Conservation (phyloP, 1,284 basidiomycete species). For the Somion occarium region DNA sequence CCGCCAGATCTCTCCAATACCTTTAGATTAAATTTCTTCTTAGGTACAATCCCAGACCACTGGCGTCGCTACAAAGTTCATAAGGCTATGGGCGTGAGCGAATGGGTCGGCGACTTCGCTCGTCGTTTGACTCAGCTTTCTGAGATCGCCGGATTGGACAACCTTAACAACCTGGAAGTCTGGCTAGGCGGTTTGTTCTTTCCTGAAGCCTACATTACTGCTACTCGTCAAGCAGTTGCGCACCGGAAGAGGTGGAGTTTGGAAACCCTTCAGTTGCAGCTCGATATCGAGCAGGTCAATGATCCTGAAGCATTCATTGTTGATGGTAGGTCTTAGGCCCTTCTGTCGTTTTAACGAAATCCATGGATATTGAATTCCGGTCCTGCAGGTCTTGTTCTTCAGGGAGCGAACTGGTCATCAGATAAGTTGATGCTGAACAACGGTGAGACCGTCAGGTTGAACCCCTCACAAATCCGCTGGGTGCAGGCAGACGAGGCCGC, state of each 20-base stretch:
- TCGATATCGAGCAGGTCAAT: slow-evolving; percentile 77
- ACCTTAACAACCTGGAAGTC: slow-evolving; percentile 70
- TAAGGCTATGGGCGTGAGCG: slow-evolving; percentile 73
- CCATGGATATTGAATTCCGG: slow-evolving; percentile 6
- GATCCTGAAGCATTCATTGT: slow-evolving; percentile 76
- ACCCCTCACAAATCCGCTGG: slow-evolving; percentile 82
- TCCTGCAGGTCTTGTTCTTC: slow-evolving; percentile 72
- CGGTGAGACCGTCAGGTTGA: slow-evolving; percentile 72
- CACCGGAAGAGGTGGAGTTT: slow-evolving; percentile 88
- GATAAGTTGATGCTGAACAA: slow-evolving; percentile 75
- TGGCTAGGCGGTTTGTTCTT: slow-evolving; percentile 94
- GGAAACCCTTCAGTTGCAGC: slow-evolving; percentile 77
- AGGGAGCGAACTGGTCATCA: slow-evolving; percentile 76
- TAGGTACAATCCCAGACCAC: slow-evolving; percentile 82
- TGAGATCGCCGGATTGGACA: slow-evolving; percentile 63
- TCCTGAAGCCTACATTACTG: slow-evolving; percentile 93
- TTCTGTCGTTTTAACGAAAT: slow-evolving; percentile 1
- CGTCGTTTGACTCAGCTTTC: slow-evolving; percentile 79
- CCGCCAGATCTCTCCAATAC: neutral
- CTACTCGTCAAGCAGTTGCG: slow-evolving; percentile 88
- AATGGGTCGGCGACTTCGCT: slow-evolving; percentile 82
- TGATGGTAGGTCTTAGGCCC: slow-evolving; percentile 57
- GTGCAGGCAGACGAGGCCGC: slow-evolving; percentile 56
- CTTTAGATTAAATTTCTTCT: neutral
- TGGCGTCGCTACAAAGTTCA: slow-evolving; percentile 90